A percentile compares a stretch with the other conserved stretches of the same genome.
Conservation (phyloP, 208 protist genomes). For the Leishmania tarentolae region DNA sequence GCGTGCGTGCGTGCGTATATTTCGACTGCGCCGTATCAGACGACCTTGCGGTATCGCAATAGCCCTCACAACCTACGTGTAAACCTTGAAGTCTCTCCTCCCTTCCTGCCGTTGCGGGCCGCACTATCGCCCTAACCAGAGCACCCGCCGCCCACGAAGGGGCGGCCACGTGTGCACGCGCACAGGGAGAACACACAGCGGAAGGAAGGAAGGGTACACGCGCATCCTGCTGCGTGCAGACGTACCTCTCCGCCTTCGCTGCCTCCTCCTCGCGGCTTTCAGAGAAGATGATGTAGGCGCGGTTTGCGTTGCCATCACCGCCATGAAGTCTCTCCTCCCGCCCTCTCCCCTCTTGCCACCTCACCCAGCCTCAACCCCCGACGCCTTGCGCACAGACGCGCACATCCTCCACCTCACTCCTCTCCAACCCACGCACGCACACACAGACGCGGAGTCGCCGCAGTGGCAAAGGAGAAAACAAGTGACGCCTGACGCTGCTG, state of each 20-base stretch:
- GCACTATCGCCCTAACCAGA: neutral
- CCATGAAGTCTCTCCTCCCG: neutral
- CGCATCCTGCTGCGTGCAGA: neutral
- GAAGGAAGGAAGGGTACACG: neutral
- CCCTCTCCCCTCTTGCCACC: neutral
- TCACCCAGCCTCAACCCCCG: neutral
- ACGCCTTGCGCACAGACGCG: neutral
- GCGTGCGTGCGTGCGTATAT: no score
- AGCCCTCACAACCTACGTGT: no score
- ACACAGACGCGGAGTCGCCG: no score
- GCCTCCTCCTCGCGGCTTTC: neutral
- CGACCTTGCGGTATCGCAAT: no score
- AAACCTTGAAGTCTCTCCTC: neutral
- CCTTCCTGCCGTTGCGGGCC: neutral
- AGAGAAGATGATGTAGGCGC: neutral
- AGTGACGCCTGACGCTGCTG: no score
- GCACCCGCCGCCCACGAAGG: neutral
- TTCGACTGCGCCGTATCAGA: no score
- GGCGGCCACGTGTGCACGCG: neutral
- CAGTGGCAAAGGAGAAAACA: no score
- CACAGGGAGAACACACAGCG: neutral
- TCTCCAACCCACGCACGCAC: neutral
- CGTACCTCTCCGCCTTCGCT: neutral
- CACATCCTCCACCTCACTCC: no score
- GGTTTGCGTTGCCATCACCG: neutral